A percentile compares a stretch with the other conserved stretches of the same genome.
Conservation (phyloP, 2,329 filamentous ascomycete species). For the Atkinsonella hypoxylon region DNA sequence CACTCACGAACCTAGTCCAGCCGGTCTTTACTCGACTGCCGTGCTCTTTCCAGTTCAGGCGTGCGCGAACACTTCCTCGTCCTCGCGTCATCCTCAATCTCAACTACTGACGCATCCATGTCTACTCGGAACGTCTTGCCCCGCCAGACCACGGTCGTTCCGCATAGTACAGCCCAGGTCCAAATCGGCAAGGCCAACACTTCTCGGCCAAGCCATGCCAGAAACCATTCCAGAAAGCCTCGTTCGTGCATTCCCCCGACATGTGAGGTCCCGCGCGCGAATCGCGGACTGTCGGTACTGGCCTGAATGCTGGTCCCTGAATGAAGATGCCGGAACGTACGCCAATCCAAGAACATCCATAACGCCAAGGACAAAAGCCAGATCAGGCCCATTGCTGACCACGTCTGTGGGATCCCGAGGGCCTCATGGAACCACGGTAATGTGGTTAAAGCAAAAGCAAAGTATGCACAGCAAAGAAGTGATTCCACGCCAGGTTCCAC, state of each 20-base stretch:
- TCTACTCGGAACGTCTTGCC: constrained; percentile 72
- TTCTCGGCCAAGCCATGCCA: constrained; percentile 79
- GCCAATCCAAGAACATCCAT: constrained; percentile 70
- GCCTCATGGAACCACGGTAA: constrained; percentile 48
- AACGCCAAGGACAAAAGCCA: constrained; percentile 53
- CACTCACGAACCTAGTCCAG: constrained; percentile 10
- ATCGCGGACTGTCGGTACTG: constrained; percentile 62
- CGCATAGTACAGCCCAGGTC: constrained; percentile 81
- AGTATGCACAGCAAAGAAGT: constrained; percentile 69
- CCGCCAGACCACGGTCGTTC: constrained; percentile 77
- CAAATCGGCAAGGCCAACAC: constrained; percentile 76
- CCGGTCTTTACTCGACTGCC: constrained; percentile 15
- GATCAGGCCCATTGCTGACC: constrained; percentile 49
- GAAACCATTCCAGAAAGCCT: constrained; percentile 57
- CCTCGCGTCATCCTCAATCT: constrained; percentile 12
- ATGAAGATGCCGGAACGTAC: constrained; percentile 63
- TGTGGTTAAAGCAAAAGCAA: constrained; percentile 67
- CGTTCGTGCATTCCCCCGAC: constrained; percentile 33
- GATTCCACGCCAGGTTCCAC: constrained; percentile 90
- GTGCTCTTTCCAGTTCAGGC: constrained; percentile 12
- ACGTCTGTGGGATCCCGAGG: constrained; percentile 49
- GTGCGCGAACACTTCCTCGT: constrained; percentile 7
- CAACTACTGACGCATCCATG: constrained; percentile 67
- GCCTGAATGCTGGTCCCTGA: constrained; percentile 57
- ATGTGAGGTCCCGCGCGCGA: constrained; percentile 41